Conservation (phyloP, 805 yeast species). For the Candida namnaoensis region DNA sequence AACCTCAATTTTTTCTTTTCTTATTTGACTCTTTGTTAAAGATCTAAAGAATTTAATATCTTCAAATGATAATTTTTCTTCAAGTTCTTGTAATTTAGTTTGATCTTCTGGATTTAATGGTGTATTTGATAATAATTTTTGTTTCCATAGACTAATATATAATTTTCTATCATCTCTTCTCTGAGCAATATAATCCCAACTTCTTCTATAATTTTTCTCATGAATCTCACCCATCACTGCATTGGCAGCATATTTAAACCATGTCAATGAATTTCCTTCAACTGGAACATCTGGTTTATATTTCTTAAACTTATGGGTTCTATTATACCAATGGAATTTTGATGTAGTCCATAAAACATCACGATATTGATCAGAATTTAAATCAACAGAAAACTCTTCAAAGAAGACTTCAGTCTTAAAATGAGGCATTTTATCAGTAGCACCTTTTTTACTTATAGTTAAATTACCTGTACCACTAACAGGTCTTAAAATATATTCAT, state of each 20-base stretch:
- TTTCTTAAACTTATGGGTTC: slow-evolving; percentile 66
- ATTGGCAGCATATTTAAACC: slow-evolving; percentile 80
- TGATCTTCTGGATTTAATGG: slow-evolving; percentile 27
- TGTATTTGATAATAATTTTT: slow-evolving; percentile 30
- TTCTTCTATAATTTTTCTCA: slow-evolving; percentile 72
- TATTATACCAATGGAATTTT: slow-evolving; percentile 67
- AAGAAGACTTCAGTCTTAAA: slow-evolving; percentile 68
- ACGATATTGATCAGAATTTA: slow-evolving; percentile 79
- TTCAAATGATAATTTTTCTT: slow-evolving; percentile 55
- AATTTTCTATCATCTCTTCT: slow-evolving; percentile 65
- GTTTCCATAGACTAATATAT: slow-evolving; percentile 64
- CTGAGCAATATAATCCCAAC: slow-evolving; percentile 73
- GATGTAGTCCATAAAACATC: slow-evolving; percentile 78
- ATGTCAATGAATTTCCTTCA: slow-evolving; percentile 59
- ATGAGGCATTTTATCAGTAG: slow-evolving; percentile 63
- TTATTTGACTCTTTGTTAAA: slow-evolving; percentile 58
- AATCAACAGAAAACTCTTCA: slow-evolving; percentile 80
- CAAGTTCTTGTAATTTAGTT: slow-evolving; percentile 40
- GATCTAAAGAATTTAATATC: slow-evolving; percentile 83
- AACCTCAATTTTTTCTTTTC: slow-evolving; percentile 38
- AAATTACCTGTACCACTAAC: slow-evolving; percentile 84
- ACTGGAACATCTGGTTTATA: slow-evolving; percentile 50
- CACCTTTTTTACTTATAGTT: slow-evolving; percentile 69
- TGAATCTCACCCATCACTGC: slow-evolving; percentile 75
- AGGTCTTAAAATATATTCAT: slow-evolving; percentile 61